Evolutionary conservation across 176 grass and related monocot genomes (phyloP).

Genomic region (Rhynchospora pubera): DNA sequence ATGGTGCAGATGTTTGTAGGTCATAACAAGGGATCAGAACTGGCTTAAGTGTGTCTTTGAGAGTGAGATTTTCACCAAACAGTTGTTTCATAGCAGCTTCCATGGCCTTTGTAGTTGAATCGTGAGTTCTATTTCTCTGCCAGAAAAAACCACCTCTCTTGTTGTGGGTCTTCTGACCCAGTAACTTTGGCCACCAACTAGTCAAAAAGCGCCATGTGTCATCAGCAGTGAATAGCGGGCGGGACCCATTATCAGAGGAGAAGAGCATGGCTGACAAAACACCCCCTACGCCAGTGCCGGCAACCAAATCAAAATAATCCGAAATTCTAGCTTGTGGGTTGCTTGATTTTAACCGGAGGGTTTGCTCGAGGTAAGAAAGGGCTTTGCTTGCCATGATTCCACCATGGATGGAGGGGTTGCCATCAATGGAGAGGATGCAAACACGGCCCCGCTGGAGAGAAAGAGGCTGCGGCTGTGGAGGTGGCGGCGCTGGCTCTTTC

Average conservation of each 20-base stretch:
- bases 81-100: slow-evolving; percentile 52
- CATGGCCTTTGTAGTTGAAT: slow-evolving; percentile 48
- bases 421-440: slow-evolving; percentile 79
- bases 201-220: slow-evolving; percentile 84
- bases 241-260: slow-evolving; percentile 41
- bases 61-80: slow-evolving; percentile 74
- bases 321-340: slow-evolving; percentile 58
- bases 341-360: slow-evolving; percentile 60
- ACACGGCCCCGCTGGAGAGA: slow-evolving; percentile 71
- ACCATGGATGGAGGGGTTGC: slow-evolving; percentile 59
- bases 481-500: not conserved
- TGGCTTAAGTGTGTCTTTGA: slow-evolving; percentile 85
- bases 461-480: slow-evolving; percentile 19
- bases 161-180: slow-evolving; percentile 24
- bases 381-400: slow-evolving; percentile 61
- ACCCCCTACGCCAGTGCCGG: slow-evolving; percentile 72
- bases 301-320: slow-evolving; percentile 91
- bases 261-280: slow-evolving; percentile 92
- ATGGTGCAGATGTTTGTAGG: slow-evolving; percentile 60
- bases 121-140: slow-evolving; percentile 36
- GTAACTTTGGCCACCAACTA: slow-evolving; percentile 53
- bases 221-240: slow-evolving; percentile 66
- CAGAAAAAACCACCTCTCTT: slow-evolving; percentile 32
- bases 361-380: slow-evolving; percentile 74
- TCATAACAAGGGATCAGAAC: slow-evolving; percentile 91